A percentile compares a stretch with the other conserved stretches of the same genome.
These are phyloP conservation scores for Odontarrhena argentea DNA, from an alignment of 345 rosid species.

Conservation along the genomic window DNA sequence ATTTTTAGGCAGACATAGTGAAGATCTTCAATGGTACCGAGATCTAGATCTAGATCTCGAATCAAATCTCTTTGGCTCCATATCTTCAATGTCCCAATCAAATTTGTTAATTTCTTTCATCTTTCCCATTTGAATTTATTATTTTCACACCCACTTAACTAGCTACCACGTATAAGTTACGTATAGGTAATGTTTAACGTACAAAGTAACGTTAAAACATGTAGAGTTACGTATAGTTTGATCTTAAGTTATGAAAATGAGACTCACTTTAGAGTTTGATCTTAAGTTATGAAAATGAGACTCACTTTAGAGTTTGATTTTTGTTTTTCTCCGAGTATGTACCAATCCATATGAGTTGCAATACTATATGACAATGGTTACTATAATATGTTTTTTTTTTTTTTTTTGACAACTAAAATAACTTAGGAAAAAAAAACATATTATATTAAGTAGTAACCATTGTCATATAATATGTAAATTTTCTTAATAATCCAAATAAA, in stretches of 20 bases:
- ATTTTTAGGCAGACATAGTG: constrained; percentile 37
- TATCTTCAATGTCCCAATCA: constrained; percentile 39
- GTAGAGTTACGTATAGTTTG: neutral
- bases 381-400: neutral
- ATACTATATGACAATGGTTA: neutral
- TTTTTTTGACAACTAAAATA: neutral
- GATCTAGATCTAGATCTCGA: constrained; percentile 7
- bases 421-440: too few species aligned
- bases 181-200: constrained; percentile 39
- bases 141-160: constrained; percentile 18
- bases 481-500: neutral
- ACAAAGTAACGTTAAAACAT: neutral
- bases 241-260: neutral
- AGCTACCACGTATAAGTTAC: constrained; percentile 26
- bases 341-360: too few species aligned
- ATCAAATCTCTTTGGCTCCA: constrained; percentile 40
- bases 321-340: neutral
- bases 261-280: neutral
- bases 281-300: neutral
- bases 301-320: neutral
- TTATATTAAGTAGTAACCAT: too few species aligned
- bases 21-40: neutral
- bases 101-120: constrained; percentile 5
- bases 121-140: constrained; percentile 10
- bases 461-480: too few species aligned